Base-by-base conservation (phyloP, 2,329 filamentous ascomycete genomes). In the Trichoderma brevicompactum region DNA sequence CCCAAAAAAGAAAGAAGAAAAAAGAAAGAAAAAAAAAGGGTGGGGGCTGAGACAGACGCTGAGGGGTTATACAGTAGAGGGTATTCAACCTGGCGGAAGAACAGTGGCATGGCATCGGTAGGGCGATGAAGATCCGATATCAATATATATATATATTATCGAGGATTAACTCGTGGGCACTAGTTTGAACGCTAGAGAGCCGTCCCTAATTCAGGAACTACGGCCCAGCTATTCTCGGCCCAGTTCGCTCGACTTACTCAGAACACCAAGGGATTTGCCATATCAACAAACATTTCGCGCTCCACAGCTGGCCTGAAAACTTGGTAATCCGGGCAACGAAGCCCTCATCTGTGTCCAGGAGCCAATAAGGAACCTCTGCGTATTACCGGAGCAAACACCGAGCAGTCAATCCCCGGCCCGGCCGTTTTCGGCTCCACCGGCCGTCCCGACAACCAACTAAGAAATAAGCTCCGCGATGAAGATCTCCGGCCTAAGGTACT, bases 401-500 rank as follows among this genome's bases (percentile, higher is more conserved):
- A 41, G 13, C 4, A 41, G 56, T 32, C 44, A 50, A 32, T 60
- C 36, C 56, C 56, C 56, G 34, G 44, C 44, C 44, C 7, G 41
- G 28, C 3, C 54, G 54, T n/a, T 17, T 58, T 28, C 6, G 2
- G 54, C 28, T 34, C 54, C 54, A 46, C 41, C n/a, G 28, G 12
- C n/a, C 34, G 56, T 38, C 7, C 12, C 15, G 34, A 41, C 8
- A 23, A 17, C 12, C 13, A 8, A 50, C 32, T 19, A 50, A 60
- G 56, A 41, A 60, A 60, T 50, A 28, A 28, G 15, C 44, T 60
- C 56, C 56, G 44, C 44, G 40, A 41, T 6, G 17, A 50, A 36
- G 15, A 60, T 60, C 44, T 60, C 56, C 56, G 56, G 56, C 36
- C 9, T 17, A n/a, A 8, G 17, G 19, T 34, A 12, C 15, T 32